These are phyloP conservation scores for Cutaneotrichosporon cavernicola DNA, from an alignment of 1,284 basidiomycete genomes.

Conservation along the genomic window DNA sequence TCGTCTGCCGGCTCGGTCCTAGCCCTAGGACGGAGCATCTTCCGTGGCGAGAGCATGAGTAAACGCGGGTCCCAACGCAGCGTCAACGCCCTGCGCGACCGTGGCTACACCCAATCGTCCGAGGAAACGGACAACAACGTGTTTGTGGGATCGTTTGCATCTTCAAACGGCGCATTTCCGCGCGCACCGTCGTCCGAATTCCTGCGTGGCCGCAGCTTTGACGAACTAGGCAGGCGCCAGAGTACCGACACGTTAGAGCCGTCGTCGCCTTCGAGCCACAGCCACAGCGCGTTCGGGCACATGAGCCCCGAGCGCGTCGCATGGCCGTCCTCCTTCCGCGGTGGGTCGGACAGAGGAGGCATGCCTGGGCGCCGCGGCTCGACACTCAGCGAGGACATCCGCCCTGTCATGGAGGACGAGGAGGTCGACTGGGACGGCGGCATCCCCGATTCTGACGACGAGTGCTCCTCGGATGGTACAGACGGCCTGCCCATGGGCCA, in stretches of 20 bases:
- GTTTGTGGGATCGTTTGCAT: constrained; percentile 33
- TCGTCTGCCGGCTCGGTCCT: constrained; percentile 22
- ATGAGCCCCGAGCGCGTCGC: constrained; percentile 20
- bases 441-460: constrained; percentile 27
- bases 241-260: constrained; percentile 38
- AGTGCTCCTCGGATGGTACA: background rate
- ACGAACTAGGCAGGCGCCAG: constrained; percentile 26
- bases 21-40: constrained; percentile 19
- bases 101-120: constrained; percentile 31
- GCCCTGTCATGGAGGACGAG: constrained; percentile 30
- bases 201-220: constrained; percentile 34
- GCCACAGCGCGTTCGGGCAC: constrained; percentile 12
- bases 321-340: constrained; percentile 23
- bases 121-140: constrained; percentile 36
- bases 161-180: constrained; percentile 26
- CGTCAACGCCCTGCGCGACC: constrained; percentile 27
- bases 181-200: constrained; percentile 20
- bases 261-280: constrained; percentile 24
- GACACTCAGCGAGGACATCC: constrained; percentile 33
- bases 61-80: constrained; percentile 21
- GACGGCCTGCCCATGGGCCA: constrained; percentile 24
- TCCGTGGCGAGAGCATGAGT: constrained; percentile 30
- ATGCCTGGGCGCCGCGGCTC: constrained; percentile 32
- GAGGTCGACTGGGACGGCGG: constrained; percentile 48
- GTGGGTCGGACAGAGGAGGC: constrained; percentile 15